Percentiles rank a stretch among this genome's conserved stretches.
These are phyloP conservation scores for Berberis vulgaris DNA, from an alignment of 164 flowering plant species.

Conservation along the genomic window DNA sequence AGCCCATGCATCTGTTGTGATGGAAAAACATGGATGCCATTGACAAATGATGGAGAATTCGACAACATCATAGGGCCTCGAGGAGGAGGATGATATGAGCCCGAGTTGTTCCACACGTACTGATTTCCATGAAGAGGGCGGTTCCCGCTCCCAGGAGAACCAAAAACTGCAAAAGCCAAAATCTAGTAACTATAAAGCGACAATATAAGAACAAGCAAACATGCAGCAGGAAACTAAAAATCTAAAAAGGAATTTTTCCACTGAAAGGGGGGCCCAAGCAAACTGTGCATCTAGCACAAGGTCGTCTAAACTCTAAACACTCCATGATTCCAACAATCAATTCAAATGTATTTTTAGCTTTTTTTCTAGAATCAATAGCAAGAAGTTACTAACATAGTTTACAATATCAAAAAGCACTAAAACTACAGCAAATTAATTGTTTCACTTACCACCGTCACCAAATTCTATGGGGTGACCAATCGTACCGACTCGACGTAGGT, in stretches of 20 bases:
- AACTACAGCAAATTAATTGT: not conserved
- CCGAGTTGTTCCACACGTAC: conserved; percentile 44
- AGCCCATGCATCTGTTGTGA: conserved; percentile 33
- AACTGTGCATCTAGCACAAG: no score
- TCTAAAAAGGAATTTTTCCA: no score
- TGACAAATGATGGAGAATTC: conserved; percentile 53
- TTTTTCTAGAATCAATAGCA: no score
- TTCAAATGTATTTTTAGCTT: no score
- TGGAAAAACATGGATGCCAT: conserved; percentile 33
- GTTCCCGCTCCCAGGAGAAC: conserved; percentile 55
- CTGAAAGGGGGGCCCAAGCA: no score
- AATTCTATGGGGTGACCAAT: conserved; percentile 39
- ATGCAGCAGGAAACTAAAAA: no score
- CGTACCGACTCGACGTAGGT: conserved; percentile 30
- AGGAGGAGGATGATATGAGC: conserved; percentile 43
- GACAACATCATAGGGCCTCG: conserved; percentile 57
- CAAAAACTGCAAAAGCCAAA: conserved; percentile 26
- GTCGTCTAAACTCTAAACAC: no score
- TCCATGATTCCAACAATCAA: no score
- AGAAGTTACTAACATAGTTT: no score
- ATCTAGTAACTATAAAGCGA: not conserved
- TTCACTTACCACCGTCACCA: conserved; percentile 41
- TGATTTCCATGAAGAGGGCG: conserved; percentile 49
- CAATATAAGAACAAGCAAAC: no score
- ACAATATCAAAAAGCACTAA: not conserved